These are phyloP conservation scores for Phytophthora idaei DNA, from an alignment of 352 stramenopile species.

Conservation along the genomic window DNA sequence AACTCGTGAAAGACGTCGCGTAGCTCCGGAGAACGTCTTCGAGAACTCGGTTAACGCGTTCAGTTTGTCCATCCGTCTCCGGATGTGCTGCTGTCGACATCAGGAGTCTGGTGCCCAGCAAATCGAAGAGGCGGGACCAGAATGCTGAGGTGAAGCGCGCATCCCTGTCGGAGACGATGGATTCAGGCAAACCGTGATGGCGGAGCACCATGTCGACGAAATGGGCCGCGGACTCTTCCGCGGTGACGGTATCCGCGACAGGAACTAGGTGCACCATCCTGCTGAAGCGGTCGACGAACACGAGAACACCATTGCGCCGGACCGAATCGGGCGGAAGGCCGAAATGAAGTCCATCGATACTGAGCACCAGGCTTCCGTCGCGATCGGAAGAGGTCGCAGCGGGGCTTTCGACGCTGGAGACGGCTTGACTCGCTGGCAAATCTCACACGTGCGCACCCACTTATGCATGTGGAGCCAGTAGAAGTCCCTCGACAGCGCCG, in stretches of 20 bases:
- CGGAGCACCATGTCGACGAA: not conserved
- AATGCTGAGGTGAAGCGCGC: not conserved
- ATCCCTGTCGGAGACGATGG: not conserved
- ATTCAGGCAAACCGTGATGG: not conserved
- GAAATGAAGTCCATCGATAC: slow-evolving; percentile 1
- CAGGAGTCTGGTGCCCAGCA: not conserved
- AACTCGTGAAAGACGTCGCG: too few relatives aligned
- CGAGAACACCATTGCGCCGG: not conserved
- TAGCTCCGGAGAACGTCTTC: too few relatives aligned
- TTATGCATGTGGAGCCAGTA: slow-evolving; percentile 7
- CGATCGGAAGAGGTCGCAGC: not conserved
- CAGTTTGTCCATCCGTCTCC: too few relatives aligned
- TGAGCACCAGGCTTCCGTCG: not conserved
- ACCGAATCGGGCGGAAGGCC: not conserved
- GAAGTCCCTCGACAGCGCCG: not conserved
- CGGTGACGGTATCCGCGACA: not conserved
- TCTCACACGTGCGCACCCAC: slow-evolving; percentile 6
- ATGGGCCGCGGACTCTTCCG: not conserved
- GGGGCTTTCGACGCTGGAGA: not conserved
- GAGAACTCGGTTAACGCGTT: too few relatives aligned
- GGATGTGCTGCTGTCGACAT: too few relatives aligned
- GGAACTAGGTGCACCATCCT: not conserved
- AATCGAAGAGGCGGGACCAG: not conserved
- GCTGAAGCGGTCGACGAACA: not conserved
- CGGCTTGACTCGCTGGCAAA: slow-evolving; percentile 1